phyloP scores from a whole-genome alignment of 345 rosid species.

The Abelmoschus esculentus region DNA sequence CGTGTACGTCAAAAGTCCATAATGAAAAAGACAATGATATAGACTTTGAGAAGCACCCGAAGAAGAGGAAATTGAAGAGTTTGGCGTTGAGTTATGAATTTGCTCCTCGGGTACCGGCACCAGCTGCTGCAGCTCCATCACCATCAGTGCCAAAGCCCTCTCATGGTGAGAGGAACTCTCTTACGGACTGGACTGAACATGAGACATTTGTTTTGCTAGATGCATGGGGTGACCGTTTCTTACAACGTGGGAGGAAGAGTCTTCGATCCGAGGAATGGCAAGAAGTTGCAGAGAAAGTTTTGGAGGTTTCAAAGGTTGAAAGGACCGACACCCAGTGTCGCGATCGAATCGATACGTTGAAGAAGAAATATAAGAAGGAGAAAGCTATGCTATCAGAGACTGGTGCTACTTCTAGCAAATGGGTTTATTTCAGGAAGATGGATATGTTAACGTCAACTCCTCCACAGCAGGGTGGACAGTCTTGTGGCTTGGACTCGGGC shows the following conservation, averaged over 20 bases:
- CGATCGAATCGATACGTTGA: conserved; percentile 73
- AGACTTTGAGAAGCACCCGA: conserved; percentile 45
- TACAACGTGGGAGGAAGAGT: conserved; percentile 82
- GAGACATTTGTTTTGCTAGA: conserved; percentile 77
- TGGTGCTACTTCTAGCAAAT: conserved; percentile 43
- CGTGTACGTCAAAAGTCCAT: conserved; percentile 21
- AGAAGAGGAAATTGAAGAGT: conserved; percentile 69
- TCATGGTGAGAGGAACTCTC: conserved; percentile 49
- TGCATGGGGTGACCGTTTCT: conserved; percentile 89
- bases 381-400: conserved; percentile 42
- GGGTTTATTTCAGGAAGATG: conserved; percentile 81
- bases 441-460: conserved; percentile 67
- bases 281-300: conserved; percentile 90
- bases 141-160: conserved; percentile 36
- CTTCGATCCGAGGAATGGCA: conserved; percentile 91
- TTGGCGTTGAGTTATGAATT: conserved; percentile 67
- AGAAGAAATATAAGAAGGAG: conserved; percentile 95
- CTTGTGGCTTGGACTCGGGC: conserved; percentile 92
- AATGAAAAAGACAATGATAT: conserved; percentile 24
- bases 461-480: conserved; percentile 57
- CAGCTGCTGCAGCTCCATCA: conserved; percentile 20
- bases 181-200: conserved; percentile 85
- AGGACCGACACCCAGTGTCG: conserved; percentile 82
- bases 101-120: conserved; percentile 61
- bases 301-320: conserved; percentile 61